phyloP scores from a whole-genome alignment of 1,139 yeast genomes.

The Taiozyma sp. region DNA sequence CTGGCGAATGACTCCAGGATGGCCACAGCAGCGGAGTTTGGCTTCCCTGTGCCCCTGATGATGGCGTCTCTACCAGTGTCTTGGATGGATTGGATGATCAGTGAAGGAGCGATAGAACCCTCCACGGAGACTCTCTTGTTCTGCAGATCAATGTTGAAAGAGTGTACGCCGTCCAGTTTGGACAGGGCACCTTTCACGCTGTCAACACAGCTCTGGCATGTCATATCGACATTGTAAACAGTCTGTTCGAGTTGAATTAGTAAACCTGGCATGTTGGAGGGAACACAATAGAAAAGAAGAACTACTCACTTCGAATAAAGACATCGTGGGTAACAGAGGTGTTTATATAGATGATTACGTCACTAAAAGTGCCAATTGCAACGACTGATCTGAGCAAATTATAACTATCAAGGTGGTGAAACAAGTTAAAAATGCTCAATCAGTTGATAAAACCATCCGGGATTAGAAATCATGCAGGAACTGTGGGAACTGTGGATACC shows the following conservation, averaged over 20 bases:
- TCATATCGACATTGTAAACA: slow-evolving; percentile 76
- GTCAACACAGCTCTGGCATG: slow-evolving; percentile 66
- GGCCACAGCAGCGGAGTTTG: slow-evolving; percentile 89
- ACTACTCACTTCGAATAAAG: neutral
- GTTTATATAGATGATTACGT: neutral
- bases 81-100: slow-evolving; percentile 61
- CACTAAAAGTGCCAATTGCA: neutral
- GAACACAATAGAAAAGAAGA: neutral
- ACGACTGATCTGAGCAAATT: neutral
- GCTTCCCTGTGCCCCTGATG: slow-evolving; percentile 84
- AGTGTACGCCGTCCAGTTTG: slow-evolving; percentile 40
- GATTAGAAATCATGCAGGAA: neutral
- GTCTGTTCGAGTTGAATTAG: slow-evolving; percentile 31
- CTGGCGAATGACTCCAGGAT: slow-evolving; percentile 66
- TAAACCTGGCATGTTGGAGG: neutral
- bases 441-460: neutral
- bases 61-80: slow-evolving; percentile 81
- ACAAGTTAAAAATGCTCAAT: neutral
- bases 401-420: neutral
- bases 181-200: slow-evolving; percentile 51
- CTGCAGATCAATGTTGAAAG: slow-evolving; percentile 47
- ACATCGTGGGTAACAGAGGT: neutral
- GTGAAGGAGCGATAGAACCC: slow-evolving; percentile 69
- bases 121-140: slow-evolving; percentile 57
- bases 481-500: neutral